Conservation (phyloP, 208 protist genomes). For the Vickermania spadyakhi region DNA sequence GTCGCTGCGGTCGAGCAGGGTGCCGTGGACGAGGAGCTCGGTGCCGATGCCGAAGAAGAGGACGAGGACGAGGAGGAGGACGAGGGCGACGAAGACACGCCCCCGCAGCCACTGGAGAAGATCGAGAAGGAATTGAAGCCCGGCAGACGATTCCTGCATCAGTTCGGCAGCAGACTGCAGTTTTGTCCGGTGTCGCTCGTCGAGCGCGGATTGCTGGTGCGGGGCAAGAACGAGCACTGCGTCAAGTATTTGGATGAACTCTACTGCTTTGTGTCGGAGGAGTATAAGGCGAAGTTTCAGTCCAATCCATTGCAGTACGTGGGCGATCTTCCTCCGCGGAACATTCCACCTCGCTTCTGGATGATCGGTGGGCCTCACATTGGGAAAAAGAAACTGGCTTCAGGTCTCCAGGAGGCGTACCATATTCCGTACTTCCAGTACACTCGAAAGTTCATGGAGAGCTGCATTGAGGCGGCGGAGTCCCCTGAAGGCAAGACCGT, state of each 20-base stretch:
- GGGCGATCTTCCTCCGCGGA: slow-evolving; percentile 21
- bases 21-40: slow-evolving; percentile 39
- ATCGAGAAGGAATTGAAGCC: slow-evolving; percentile 37
- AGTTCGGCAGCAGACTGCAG: slow-evolving; percentile 66
- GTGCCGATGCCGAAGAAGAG: slow-evolving; percentile 36
- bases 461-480: slow-evolving; percentile 50
- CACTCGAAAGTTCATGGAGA: slow-evolving; percentile 64
- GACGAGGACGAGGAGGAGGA: slow-evolving; percentile 35
- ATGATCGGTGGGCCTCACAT: slow-evolving; percentile 47
- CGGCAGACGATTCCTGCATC: slow-evolving; percentile 49
- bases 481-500: slow-evolving; percentile 41
- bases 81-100: slow-evolving; percentile 33
- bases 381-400: slow-evolving; percentile 69
- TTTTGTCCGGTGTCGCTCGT: slow-evolving; percentile 83
- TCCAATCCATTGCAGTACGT: slow-evolving; percentile 60
- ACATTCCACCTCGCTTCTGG: slow-evolving; percentile 71
- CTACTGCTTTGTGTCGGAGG: slow-evolving; percentile 74
- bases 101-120: slow-evolving; percentile 8
- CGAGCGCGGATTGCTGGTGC: slow-evolving; percentile 56
- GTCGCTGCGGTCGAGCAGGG: slow-evolving; percentile 39
- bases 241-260: slow-evolving; percentile 40
- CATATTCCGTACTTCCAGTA: slow-evolving; percentile 60
- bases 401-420: slow-evolving; percentile 36
- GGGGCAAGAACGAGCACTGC: slow-evolving; percentile 49
- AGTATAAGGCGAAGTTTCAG: slow-evolving; percentile 43